Conservation (phyloP, 306 rosid genomes). For the Prinsepia uniflora region DNA sequence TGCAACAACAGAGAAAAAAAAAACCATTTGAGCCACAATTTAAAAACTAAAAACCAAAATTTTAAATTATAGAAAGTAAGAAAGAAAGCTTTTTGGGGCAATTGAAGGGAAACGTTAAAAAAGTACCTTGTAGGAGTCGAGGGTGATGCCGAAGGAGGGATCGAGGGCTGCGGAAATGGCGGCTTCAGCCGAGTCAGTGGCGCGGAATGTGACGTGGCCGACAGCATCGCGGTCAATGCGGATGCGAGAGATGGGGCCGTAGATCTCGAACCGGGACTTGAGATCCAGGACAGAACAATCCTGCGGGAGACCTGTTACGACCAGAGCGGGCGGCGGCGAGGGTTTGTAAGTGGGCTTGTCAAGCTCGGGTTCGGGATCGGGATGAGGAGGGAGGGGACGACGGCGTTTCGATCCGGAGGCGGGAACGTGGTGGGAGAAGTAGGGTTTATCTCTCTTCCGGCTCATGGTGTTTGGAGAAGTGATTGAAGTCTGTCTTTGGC, state of each 20-base stretch:
- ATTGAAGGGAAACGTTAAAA: neutral
- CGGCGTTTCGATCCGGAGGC: slow-evolving; percentile 25
- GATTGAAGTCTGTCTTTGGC: too few relatives aligned
- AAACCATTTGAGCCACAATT: neutral
- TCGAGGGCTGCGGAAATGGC: slow-evolving; percentile 73
- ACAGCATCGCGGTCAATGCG: slow-evolving; percentile 80
- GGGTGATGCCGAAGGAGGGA: slow-evolving; percentile 64
- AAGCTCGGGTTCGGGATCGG: slow-evolving; percentile 18
- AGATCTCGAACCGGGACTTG: slow-evolving; percentile 91
- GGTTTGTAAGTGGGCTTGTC: slow-evolving; percentile 45
- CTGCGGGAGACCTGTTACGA: slow-evolving; percentile 59
- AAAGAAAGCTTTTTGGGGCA: neutral
- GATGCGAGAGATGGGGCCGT: slow-evolving; percentile 82
- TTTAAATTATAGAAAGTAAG: neutral
- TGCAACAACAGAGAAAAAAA: slow-evolving; percentile 17
- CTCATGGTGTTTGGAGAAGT: slow-evolving; percentile 36
- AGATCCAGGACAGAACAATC: slow-evolving; percentile 88
- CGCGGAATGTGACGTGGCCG: slow-evolving; percentile 62
- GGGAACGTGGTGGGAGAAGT: slow-evolving; percentile 47
- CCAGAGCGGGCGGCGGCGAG: slow-evolving; percentile 70
- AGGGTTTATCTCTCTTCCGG: slow-evolving; percentile 72
- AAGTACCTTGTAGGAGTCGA: slow-evolving; percentile 60
- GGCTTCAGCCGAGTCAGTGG: slow-evolving; percentile 65
- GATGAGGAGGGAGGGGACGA: slow-evolving; percentile 25
- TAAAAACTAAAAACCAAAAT: neutral